Evolutionary conservation across 495 filamentous ascomycete species (phyloP), one percentile per base, ranked within the genome.

Genomic region (Ascodesmis nigricans): DNA sequence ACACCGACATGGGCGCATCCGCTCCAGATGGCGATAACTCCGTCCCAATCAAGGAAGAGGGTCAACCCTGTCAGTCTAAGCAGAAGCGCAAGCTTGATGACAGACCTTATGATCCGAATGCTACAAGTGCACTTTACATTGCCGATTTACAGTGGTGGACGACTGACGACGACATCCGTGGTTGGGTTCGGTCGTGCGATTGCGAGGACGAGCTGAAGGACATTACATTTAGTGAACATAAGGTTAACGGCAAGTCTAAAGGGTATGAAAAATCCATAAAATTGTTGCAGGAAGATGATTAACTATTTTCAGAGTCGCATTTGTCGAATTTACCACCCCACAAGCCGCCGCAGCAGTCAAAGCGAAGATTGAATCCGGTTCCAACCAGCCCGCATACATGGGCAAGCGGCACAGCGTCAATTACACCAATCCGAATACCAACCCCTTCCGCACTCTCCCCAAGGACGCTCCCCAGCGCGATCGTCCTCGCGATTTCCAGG

Each of bases 231-330:
- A 91, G 75, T 41, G 87, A 97, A 52, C 87, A 95, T 55, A 97
- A 97, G 55, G 81, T 95, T 9, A 97, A 97, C 46, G 87, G 87
- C 35, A 97, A 97, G 55, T 87, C 78, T 53, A 93, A 93, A 58
- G 82, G 84, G 84, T 92, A 62, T 44, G 73, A 55, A 15, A n/a
- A 11, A 17, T 14, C 10, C 34, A 19, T 31, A 8, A 16, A 1
- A 14, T 27, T 18, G 15, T 33, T 16, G 15, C 19, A 29, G 9
- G 14, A 28, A 9, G 7, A 14, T 24, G 20, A 13, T 36, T 10
- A 17, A 19, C 13, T 20, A n/a, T 19, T 33, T 35, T 43, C 49
- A 93, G 87, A 4, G 82, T 92, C 73, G 81, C 71, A 0, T 97
- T 81, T 47, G 58, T 93, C 25, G 75, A 91, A 49, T 80, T 97